These are phyloP conservation scores for Salvia hispanica DNA, from an alignment of 257 asterid genomes.

Conservation along the genomic window DNA sequence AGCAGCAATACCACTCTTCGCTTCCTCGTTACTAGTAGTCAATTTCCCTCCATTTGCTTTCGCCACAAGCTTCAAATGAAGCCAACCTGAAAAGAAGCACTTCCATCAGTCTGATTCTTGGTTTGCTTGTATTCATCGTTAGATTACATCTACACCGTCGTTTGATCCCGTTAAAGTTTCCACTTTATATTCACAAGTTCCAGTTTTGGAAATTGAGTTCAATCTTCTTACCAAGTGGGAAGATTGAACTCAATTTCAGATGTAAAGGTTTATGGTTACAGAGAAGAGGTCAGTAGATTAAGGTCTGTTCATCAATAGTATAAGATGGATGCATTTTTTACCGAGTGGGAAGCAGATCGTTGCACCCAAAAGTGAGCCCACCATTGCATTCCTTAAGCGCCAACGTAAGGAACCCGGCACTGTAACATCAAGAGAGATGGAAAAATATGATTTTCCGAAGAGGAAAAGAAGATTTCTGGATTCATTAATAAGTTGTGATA, in stretches of 20 bases:
- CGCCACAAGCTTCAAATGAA: conserved; percentile 82
- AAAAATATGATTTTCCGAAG: conserved; percentile 23
- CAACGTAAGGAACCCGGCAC: conserved; percentile 94
- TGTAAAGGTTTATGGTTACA: neutral
- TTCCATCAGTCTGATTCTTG: conserved; percentile 29
- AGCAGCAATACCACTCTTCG: conserved; percentile 58
- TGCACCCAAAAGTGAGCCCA: too few species aligned
- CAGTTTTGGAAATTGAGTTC: neutral
- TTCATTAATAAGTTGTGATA: conserved; percentile 18
- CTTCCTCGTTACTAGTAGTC: conserved; percentile 36
- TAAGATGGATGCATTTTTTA: conserved; percentile 10
- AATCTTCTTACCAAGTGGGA: conserved; percentile 1
- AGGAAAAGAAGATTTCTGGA: conserved; percentile 1
- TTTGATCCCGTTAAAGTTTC: neutral
- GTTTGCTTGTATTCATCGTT: conserved; percentile 19
- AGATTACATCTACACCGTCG: neutral
- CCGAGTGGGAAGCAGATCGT: too few species aligned
- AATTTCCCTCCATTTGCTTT: conserved; percentile 78
- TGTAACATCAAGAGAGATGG: conserved; percentile 36
- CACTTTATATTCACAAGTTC: neutral
- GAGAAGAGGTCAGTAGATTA: too few species aligned
- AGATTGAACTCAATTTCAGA: neutral
- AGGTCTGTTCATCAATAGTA: too few species aligned
- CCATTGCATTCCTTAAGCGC: too few species aligned
- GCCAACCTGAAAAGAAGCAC: conserved; percentile 65